Conservation (phyloP, 768 basidiomycete genomes). For the Lentinula raphanica region DNA sequence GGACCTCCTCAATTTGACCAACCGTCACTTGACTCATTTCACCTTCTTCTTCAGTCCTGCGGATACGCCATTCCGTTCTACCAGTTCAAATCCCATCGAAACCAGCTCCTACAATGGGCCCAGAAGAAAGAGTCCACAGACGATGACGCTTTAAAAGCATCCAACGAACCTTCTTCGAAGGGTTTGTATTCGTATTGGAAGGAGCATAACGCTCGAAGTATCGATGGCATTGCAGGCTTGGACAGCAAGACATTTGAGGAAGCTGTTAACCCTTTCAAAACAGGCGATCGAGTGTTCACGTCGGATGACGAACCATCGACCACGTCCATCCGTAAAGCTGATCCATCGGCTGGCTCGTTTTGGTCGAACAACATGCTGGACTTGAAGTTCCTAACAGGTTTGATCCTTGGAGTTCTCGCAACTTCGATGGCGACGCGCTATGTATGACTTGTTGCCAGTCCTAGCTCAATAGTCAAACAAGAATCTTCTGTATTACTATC, state of each 20-base stretch:
- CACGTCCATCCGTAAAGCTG: not conserved
- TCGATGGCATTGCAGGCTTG: conserved; percentile 7
- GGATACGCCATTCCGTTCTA: conserved; percentile 40
- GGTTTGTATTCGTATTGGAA: conserved; percentile 6
- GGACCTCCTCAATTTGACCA: not conserved
- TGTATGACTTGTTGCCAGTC: not conserved
- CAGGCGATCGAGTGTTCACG: not conserved
- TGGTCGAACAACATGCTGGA: not conserved
- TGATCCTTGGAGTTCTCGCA: not conserved
- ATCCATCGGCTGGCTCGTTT: not conserved
- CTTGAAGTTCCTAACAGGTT: not conserved
- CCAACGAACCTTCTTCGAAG: not conserved
- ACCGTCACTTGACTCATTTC: not conserved
- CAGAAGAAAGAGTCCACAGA: conserved; percentile 11
- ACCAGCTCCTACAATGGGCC: conserved; percentile 28
- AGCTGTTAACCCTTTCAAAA: not conserved
- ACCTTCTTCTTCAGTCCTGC: conserved; percentile 38
- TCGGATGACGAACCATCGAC: not conserved
- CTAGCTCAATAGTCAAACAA: too few species aligned
- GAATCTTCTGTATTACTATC: too few species aligned
- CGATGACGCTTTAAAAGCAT: conserved; percentile 15
- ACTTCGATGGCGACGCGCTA: not conserved
- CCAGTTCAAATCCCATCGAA: conserved; percentile 32
- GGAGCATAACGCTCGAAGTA: conserved; percentile 2
- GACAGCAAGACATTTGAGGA: not conserved